A percentile compares a stretch with the other conserved stretches of the same genome.
Conservation (phyloP, 768 basidiomycete genomes). For the Tylopilus vinaceipallidus region DNA sequence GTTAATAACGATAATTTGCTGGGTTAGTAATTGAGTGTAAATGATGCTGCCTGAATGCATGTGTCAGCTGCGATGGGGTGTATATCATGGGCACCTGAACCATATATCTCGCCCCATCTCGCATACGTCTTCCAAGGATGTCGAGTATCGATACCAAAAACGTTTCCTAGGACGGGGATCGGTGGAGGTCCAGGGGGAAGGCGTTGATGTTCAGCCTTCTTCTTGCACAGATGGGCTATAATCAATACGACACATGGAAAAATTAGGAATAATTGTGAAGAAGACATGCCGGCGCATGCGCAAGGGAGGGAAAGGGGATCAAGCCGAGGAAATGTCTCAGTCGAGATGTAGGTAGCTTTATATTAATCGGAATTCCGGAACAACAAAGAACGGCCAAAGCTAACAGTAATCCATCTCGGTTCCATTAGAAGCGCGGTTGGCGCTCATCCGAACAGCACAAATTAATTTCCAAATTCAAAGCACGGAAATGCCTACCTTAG, state of each 20-base stretch:
- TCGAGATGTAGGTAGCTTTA: no score
- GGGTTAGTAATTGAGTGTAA: slow-evolving; percentile 23
- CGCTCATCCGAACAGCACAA: no score
- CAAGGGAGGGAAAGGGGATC: no score
- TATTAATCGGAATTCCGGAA: no score
- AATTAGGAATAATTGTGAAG: slow-evolving; percentile 1
- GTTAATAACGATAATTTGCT: slow-evolving; percentile 26
- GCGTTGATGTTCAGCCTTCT: slow-evolving; percentile 3
- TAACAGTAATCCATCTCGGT: no score
- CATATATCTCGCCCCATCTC: slow-evolving; percentile 20
- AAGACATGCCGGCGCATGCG: slow-evolving; percentile 3
- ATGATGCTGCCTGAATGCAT: slow-evolving; percentile 18
- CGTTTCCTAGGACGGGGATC: slow-evolving; percentile 20
- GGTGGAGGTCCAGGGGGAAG: slow-evolving; percentile 25
- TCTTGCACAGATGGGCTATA: slow-evolving; percentile 9
- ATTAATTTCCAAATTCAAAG: no score
- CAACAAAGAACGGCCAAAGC: no score
- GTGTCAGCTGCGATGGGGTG: neutral
- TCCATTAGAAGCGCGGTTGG: no score
- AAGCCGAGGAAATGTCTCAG: no score
- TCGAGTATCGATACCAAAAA: slow-evolving; percentile 14
- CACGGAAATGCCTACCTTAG: no score
- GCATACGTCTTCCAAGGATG: slow-evolving; percentile 24
- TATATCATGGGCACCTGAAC: slow-evolving; percentile 2
- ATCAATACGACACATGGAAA: slow-evolving; percentile 11